These are phyloP conservation scores for Melianthus villosus DNA, from an alignment of 441 rosid species.

Conservation along the genomic window DNA sequence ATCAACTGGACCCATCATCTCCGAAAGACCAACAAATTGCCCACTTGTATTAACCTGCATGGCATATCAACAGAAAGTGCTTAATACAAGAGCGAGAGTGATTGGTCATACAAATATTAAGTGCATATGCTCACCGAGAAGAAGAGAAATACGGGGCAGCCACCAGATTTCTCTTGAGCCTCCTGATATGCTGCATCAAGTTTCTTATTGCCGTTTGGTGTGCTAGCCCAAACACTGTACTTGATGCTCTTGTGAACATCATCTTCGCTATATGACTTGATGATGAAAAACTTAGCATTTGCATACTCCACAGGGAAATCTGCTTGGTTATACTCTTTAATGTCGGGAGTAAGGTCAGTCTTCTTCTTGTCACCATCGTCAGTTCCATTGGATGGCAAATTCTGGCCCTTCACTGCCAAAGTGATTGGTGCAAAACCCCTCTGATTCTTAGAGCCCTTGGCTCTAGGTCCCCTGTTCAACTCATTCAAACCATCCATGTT, in stretches of 20 bases:
- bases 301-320: slow-evolving; percentile 48
- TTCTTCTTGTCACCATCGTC: slow-evolving; percentile 29
- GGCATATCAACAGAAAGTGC: neutral
- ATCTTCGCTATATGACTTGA: slow-evolving; percentile 90
- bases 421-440: slow-evolving; percentile 25
- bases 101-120: too few species aligned
- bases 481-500: slow-evolving; percentile 63
- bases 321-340: slow-evolving; percentile 44
- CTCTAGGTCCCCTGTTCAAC: slow-evolving; percentile 79
- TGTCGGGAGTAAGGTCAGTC: slow-evolving; percentile 23
- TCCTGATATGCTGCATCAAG: slow-evolving; percentile 80
- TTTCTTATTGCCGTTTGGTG: slow-evolving; percentile 85
- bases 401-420: slow-evolving; percentile 29
- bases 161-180: slow-evolving; percentile 48
- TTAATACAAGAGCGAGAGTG: neutral
- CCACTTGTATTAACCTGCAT: slow-evolving; percentile 80
- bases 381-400: slow-evolving; percentile 17
- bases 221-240: slow-evolving; percentile 88
- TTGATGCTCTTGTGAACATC: slow-evolving; percentile 87
- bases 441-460: slow-evolving; percentile 50
- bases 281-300: slow-evolving; percentile 64
- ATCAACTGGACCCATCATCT: slow-evolving; percentile 83
- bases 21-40: slow-evolving; percentile 84
- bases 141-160: slow-evolving; percentile 62
- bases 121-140: slow-evolving; percentile 53